Base-by-base conservation (phyloP, 768 basidiomycete species). In the Mycena epipterygia region DNA sequence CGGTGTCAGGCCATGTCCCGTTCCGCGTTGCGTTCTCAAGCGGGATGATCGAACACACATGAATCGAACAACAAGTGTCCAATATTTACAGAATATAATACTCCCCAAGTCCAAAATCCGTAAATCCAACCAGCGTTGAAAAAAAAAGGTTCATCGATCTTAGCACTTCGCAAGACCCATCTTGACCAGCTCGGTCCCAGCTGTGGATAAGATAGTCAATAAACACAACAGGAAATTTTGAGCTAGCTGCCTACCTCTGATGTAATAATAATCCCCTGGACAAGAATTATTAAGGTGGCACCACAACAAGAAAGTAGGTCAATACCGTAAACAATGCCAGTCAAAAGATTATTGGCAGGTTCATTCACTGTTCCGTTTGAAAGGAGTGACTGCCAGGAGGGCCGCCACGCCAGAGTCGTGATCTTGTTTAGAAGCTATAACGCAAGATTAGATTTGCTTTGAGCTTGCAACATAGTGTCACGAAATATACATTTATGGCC, bases 351-450 rank as follows among this genome's bases (percentile, higher is more conserved):
- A 51, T 85, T 82, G 37, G 81, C 84, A 3, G 87, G 89, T 75
- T 82, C 82, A 75, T 91, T 89, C 5, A 90, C 89, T 9, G 91
- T 91, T 39, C 89, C 91, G 75, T 91, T 90, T 2, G 90, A 87
- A 46, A 92, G 82, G 29, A 92, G 77, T 73, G 89, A 91, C 74
- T 91, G 85, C 89, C 90, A 92, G 19, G 81, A 75, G 21, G 89
- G 88, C 32, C 82, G 79, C 90, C 90, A 91, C 0, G 89, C 88
- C 13, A 90, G 76, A 17, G 79, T 74, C 0, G 86, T 89, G 32
- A 86, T 88, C 53, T 82, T 82, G 66, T 76, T 77, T 61, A 91
- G 74, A 39, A 91, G 81, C 84, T 87, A 41, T 44, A 49, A 59
- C 60, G 19, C 39, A 56, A 23, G 29, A 32, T 71, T n/a, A 35